Base-by-base conservation (phyloP, 768 basidiomycete species). In the Macrolepiota albuminosa region DNA sequence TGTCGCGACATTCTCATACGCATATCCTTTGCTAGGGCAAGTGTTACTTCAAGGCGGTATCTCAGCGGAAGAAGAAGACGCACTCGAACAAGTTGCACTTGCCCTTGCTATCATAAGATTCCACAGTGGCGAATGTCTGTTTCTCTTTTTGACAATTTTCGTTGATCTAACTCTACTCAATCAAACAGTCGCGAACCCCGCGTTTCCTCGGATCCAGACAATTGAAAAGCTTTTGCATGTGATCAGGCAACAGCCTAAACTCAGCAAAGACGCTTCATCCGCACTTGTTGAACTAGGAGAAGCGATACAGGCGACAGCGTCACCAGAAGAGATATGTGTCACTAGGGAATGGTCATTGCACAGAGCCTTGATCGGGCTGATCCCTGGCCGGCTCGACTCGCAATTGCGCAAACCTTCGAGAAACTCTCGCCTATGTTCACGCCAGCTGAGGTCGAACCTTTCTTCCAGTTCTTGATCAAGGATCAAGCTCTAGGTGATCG, bases 301-400 rank as follows among this genome's bases (percentile, higher is more conserved):
- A 67, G 87, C 92, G 1, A 87, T 95, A 48, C 81, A 85, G 54
- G 75, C 78, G 6, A 87, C 77, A 21, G 87, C 89, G 0, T 81
- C 83, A 1, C 65, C 68, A 13, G 81, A 77, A 18, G 96, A 99
- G 69, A 78, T 85, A 3, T 66, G 16, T 36, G 13, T 45, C 52
- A 42, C 26, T 62, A 95, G 93, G 97, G 97, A 16, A 96, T 98
- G 91, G 82, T 98, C 54, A 88, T 96, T 53, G 85, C 91, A 21
- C 83, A 87, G 65, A 95, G 87, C 43, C 75, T 98, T n/a, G 89
- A 93, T 66, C 84, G 89, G 29, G 74, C 84, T 9, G 97, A 99
- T 73, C 96, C 95, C 7, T 98, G 91, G 91, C 81, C 86, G 48
- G 79, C 88, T 21, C 83, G 97, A 21, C 76, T 90, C 6, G 93